phyloP scores from a whole-genome alignment of 1,284 basidiomycete genomes.

The Acaromyces ingoldii region DNA sequence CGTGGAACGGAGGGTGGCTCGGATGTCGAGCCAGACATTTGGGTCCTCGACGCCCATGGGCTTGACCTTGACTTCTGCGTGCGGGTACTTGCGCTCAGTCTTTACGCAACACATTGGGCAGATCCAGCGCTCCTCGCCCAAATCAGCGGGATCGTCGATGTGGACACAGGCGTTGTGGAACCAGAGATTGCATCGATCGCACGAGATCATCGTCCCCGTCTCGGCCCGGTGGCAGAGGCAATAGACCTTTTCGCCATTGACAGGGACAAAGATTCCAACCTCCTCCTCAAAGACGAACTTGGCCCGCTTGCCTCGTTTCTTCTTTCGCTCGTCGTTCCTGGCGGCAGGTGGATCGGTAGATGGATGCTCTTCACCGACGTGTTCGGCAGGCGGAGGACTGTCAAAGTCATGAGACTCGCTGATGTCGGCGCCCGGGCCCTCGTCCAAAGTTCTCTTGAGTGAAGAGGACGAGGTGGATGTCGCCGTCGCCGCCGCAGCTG shows the following conservation, averaged over 20 bases:
- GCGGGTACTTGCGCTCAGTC: slow-evolving; percentile 42
- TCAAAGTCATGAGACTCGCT: too few species aligned
- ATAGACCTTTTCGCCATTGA: slow-evolving; percentile 31
- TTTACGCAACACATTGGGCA: slow-evolving; percentile 51
- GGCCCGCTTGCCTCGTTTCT: slow-evolving; percentile 45
- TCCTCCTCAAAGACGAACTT: slow-evolving; percentile 49
- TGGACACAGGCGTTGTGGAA: slow-evolving; percentile 48
- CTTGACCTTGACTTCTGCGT: slow-evolving; percentile 45
- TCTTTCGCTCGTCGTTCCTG: slow-evolving; percentile 15
- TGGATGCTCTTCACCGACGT: too few species aligned
- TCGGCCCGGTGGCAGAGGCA: slow-evolving; percentile 46
- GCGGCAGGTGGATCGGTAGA: too few species aligned
- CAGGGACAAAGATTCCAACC: slow-evolving; percentile 23
- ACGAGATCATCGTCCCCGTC: slow-evolving; percentile 46
- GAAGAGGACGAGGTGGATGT: too few species aligned
- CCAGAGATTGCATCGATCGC: slow-evolving; percentile 49
- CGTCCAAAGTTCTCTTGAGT: too few species aligned
- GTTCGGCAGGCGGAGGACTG: too few species aligned
- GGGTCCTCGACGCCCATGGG: slow-evolving; percentile 31
- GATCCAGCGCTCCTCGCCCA: slow-evolving; percentile 33
- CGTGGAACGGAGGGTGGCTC: slow-evolving; percentile 42
- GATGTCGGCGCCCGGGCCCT: too few species aligned
- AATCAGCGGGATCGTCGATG: slow-evolving; percentile 30
- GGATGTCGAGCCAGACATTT: slow-evolving; percentile 44
- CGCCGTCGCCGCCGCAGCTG: too few species aligned